phyloP scores from a whole-genome alignment of 192 early-diverging fungal species.

The Kappamyces sp. region DNA sequence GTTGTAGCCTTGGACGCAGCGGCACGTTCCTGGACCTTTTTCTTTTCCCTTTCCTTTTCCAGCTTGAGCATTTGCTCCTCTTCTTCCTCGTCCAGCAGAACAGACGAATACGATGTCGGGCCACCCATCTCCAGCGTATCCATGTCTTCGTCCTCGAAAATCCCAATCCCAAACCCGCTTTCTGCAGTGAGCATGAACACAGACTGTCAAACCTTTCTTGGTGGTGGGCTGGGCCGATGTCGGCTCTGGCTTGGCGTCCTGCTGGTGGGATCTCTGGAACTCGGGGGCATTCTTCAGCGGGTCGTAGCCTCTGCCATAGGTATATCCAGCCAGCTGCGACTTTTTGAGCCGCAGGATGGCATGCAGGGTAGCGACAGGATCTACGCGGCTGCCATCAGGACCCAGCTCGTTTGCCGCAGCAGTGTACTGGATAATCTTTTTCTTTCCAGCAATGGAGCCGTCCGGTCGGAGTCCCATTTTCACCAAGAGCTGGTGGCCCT shows the following conservation, averaged over 20 bases:
- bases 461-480: no score
- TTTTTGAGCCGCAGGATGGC: no score
- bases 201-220: no score
- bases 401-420: no score
- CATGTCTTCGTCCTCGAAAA: constrained; percentile 51
- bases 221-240: not conserved
- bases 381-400: no score
- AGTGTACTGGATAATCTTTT: no score
- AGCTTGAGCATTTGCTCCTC: constrained; percentile 24
- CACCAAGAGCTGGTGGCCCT: no score
- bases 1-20: no score
- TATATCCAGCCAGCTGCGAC: no score
- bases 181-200: no score
- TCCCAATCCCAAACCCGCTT: constrained; percentile 58
- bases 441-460: no score
- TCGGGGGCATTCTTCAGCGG: constrained; percentile 62
- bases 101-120: constrained; percentile 19
- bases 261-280: constrained; percentile 26
- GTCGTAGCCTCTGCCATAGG: constrained; percentile 63
- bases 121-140: constrained; percentile 40
- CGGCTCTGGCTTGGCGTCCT: constrained; percentile 6
- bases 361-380: no score
- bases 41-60: constrained; percentile 15
- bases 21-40: not conserved
- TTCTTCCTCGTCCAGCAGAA: constrained; percentile 34